Evolutionary conservation across 1,284 basidiomycete species (phyloP), one percentile per base, ranked within the genome.

Genomic region (Kwoniella shivajii): DNA sequence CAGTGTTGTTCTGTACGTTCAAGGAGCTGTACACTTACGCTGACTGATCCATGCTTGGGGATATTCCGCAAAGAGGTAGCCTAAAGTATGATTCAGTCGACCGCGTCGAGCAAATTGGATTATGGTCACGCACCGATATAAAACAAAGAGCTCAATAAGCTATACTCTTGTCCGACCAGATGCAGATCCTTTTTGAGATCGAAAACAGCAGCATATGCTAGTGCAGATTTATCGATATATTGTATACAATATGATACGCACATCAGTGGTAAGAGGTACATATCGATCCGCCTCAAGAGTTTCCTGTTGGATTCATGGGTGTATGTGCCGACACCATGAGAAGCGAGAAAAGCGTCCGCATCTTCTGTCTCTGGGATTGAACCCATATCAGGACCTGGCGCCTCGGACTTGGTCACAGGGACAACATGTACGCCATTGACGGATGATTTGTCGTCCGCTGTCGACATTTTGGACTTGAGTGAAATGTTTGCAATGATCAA

Each of bases 191-290:
- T 45, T 33, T 45, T 43, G n/a, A 53, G 22, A 9, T 37, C 43
- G 34, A 43, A 53, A 13, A 53, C 50, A 24, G 50, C 50, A 6
- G 50, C 50, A 37, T 53, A 53, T 6, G 50, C 39, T 13, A 53
- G 22, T 4, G 50, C 41, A 13, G 39, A 44, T 26, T 53, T 53
- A 34, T 53, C 50, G 31, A 53, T 53, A 22, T 53, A 53, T 26
- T 53, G 50, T 9, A 53, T 53, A 43, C 38, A 53, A 26, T 53
- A 44, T 18, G 41, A 43, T n/a, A 53, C 34, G 37, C 50, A 53
- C 50, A 53, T 53, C 39, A 53, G 24, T 7, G 50, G 50, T 42
- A 53, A 44, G 9, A 53, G 30, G 33, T 36, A 53, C 50, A 53
- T 53, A 22, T 53, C 50, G 50, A 53, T 53, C 13, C 50, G 30